A percentile compares a stretch with the other conserved stretches of the same genome.
Evolutionary conservation across 495 filamentous ascomycete species (phyloP).

Genomic region (Penicillium manginii): DNA sequence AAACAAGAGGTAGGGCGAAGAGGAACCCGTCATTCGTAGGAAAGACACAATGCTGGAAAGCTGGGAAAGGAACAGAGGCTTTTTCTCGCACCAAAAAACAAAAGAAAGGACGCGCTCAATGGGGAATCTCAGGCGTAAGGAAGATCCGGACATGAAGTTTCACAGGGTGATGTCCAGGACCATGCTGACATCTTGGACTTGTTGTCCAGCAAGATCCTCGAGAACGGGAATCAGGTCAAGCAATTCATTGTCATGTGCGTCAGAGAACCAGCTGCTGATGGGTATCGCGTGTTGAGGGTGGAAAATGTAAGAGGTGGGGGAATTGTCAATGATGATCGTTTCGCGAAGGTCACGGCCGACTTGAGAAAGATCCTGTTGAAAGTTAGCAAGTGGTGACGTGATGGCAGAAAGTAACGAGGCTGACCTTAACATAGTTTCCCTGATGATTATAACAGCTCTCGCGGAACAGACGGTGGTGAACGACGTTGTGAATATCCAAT

Average conservation of each 20-base stretch:
- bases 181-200: constrained; percentile 94
- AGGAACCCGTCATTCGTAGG: constrained; percentile 17
- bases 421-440: constrained; percentile 95
- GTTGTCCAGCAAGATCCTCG: constrained; percentile 86
- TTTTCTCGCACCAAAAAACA: constrained; percentile 30
- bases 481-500: constrained; percentile 94
- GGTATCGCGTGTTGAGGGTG: constrained; percentile 98
- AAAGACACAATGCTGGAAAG: constrained; percentile 28
- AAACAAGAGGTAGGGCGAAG: constrained; percentile 11
- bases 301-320: constrained; percentile 98
- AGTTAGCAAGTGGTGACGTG: constrained; percentile 19
- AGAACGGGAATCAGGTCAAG: constrained; percentile 97
- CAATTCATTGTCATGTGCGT: constrained; percentile 99
- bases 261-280: constrained; percentile 99
- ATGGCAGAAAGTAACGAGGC: constrained; percentile 4
- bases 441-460: constrained; percentile 99
- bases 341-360: constrained; percentile 94
- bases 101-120: constrained; percentile 35
- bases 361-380: constrained; percentile 81
- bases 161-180: constrained; percentile 95
- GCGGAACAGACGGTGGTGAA: constrained; percentile 94
- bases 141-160: constrained; percentile 31
- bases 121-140: constrained; percentile 39
- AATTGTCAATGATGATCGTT: constrained; percentile 99
- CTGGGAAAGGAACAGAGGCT: constrained; percentile 23